Evolutionary conservation across 2,329 filamentous ascomycete genomes (phyloP).

Genomic region (Apiospora malaysiana): DNA sequence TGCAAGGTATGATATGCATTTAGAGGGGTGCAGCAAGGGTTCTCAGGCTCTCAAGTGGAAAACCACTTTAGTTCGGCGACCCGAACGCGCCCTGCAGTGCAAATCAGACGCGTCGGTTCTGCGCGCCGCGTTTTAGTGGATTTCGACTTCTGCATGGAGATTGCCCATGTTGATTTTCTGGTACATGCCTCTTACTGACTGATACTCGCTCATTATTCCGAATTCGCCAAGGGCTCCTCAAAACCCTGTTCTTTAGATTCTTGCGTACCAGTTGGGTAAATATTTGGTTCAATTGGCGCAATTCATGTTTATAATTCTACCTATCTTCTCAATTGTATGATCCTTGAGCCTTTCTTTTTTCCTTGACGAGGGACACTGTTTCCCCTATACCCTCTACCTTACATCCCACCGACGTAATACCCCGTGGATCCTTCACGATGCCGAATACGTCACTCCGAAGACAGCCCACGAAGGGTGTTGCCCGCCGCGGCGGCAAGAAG

Average conservation of each 20-base stretch:
- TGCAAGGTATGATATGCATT: not conserved
- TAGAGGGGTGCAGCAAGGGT: not conserved
- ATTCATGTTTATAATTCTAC: not conserved
- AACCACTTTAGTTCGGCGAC: slow-evolving; percentile 17
- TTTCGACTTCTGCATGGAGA: slow-evolving; percentile 22
- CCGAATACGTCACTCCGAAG: slow-evolving; percentile 64
- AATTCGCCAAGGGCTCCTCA: not conserved
- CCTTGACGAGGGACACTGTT: slow-evolving; percentile 4
- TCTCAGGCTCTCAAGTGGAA: slow-evolving; percentile 26
- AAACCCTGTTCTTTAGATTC: not conserved
- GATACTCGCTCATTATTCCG: not conserved
- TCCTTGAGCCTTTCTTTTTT: not conserved
- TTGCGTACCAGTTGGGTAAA: not conserved
- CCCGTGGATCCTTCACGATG: slow-evolving; percentile 46
- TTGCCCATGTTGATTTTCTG: slow-evolving; percentile 16
- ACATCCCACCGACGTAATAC: not conserved
- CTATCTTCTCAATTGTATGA: not conserved
- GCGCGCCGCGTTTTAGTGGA: slow-evolving; percentile 24
- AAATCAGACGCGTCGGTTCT: slow-evolving; percentile 21
- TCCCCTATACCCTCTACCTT: not conserved
- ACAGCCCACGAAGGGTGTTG: slow-evolving; percentile 70
- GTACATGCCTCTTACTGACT: not conserved
- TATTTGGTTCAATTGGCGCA: not conserved
- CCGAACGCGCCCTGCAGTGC: not conserved
- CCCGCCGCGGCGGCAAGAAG: slow-evolving; percentile 69